Conservation (phyloP, 768 basidiomycete species). For the Tylopilus rubrobrunneus region DNA sequence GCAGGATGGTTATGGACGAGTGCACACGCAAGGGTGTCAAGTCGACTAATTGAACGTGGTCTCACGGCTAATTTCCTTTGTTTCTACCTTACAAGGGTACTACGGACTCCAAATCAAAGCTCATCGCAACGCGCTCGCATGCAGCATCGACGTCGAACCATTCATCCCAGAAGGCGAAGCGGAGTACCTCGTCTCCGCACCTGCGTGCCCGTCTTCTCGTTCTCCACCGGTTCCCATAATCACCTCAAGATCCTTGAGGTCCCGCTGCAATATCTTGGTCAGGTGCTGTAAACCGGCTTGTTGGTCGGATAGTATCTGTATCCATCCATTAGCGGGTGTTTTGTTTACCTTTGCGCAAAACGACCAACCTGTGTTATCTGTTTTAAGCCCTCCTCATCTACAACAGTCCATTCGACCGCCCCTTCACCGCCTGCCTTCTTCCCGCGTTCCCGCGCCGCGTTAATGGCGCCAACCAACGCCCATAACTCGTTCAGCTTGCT, state of each 20-base stretch:
- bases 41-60: constrained; percentile 13
- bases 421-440: constrained; percentile 40
- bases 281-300: constrained; percentile 79
- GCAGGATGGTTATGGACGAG: constrained; percentile 3
- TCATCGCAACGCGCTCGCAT: constrained; percentile 25
- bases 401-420: constrained; percentile 70
- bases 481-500: constrained; percentile 81
- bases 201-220: constrained; percentile 28
- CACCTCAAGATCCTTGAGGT: constrained; percentile 60
- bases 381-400: constrained; percentile 78
- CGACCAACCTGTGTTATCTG: constrained; percentile 66
- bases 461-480: constrained; percentile 75
- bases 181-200: constrained; percentile 16
- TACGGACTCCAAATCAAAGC: background rate
- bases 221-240: constrained; percentile 50
- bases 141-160: constrained; percentile 26
- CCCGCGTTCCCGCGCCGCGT: constrained; percentile 51
- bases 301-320: constrained; percentile 69
- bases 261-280: constrained; percentile 66
- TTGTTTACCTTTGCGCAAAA: background rate
- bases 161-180: constrained; percentile 18
- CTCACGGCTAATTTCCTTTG: constrained; percentile 19
- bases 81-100: constrained; percentile 3
- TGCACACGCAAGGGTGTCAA: constrained; percentile 1
- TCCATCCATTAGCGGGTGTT: background rate